Evolutionary conservation across 768 basidiomycete genomes (phyloP), one percentile per base, ranked within the genome.

Genomic region (Rhizopogon roseolus): DNA sequence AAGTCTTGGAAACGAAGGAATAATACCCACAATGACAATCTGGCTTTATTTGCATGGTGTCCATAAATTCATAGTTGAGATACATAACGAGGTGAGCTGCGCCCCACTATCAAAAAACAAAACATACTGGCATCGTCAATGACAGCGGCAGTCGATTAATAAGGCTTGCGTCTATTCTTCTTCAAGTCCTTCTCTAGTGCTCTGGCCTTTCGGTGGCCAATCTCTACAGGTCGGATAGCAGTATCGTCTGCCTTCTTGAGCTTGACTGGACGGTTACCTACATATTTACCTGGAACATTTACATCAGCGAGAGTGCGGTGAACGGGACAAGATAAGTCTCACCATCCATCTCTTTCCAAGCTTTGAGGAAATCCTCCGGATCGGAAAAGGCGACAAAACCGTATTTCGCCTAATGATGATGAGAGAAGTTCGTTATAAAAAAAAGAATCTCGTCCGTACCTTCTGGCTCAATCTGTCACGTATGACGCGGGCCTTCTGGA

Each of bases 331-430:
- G 1, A 32, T 49, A 39, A 41, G 1, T 67, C 88, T 36, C 61
- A 91, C 95, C 96, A 69, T 98, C 94, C 95, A 97, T 98, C 70
- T 98, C 95, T 68, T 98, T 98, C 96, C 96, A 99, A 16, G 96
- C 96, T 66, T 85, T 95, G 53, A 99, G 69, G 70, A 98, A 98
- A 68, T 99, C 97, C 71, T 99, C 97, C 0, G 97, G 97, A 65
- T 98, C 97, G 41, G 90, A 92, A 71, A 98, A 99, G 1, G 93
- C 93, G 27, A 98, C 93, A 65, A 99, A 99, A 4, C 95, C 97
- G 65, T 86, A 99, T 69, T 92, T 97, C 0, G 96, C 95, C 93
- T 96, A 53, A 2, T 59, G 19, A 51, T 13, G 41, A 25, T 49
- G 4, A 50, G 56, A 39, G 13, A 17, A 58, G 5, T 37, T 22